Evolutionary conservation across 2,329 filamentous ascomycete genomes (phyloP).

Genomic region (Nakataea oryzae): DNA sequence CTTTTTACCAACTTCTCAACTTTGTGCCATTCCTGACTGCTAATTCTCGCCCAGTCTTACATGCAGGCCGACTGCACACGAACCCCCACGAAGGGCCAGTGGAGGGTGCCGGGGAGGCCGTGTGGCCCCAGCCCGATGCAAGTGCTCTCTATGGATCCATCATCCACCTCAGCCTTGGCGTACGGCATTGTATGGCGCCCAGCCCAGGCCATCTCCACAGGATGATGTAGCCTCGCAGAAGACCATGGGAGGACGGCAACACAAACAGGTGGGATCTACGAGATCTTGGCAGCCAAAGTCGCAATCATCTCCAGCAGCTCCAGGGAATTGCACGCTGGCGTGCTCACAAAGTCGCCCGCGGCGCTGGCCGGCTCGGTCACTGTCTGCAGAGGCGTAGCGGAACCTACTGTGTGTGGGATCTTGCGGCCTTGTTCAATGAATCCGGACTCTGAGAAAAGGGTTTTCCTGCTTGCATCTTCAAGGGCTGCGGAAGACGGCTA

Average conservation of each 20-base stretch:
- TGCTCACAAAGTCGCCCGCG: neutral
- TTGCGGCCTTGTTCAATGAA: neutral
- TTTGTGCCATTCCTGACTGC: neutral
- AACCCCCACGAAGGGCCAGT: neutral
- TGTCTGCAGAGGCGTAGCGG: neutral
- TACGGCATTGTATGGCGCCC: neutral
- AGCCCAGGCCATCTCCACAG: neutral
- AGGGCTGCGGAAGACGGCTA: too few relatives aligned
- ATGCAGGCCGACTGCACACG: neutral
- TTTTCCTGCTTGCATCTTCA: neutral
- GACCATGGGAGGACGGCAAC: neutral
- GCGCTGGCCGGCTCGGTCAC: neutral
- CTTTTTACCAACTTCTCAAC: too few relatives aligned
- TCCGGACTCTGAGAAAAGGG: too few relatives aligned
- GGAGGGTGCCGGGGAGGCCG: neutral
- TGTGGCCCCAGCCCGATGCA: neutral
- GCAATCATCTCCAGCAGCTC: too few relatives aligned
- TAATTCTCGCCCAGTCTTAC: neutral
- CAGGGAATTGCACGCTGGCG: neutral
- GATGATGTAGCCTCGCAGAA: constrained; percentile 3
- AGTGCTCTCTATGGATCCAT: neutral
- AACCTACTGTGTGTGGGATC: neutral
- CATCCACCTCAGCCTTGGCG: neutral
- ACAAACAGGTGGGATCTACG: neutral
- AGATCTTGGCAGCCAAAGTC: neutral